These are phyloP conservation scores for Apiospora arundinis DNA, from an alignment of 2,329 filamentous ascomycete genomes.

Conservation along the genomic window DNA sequence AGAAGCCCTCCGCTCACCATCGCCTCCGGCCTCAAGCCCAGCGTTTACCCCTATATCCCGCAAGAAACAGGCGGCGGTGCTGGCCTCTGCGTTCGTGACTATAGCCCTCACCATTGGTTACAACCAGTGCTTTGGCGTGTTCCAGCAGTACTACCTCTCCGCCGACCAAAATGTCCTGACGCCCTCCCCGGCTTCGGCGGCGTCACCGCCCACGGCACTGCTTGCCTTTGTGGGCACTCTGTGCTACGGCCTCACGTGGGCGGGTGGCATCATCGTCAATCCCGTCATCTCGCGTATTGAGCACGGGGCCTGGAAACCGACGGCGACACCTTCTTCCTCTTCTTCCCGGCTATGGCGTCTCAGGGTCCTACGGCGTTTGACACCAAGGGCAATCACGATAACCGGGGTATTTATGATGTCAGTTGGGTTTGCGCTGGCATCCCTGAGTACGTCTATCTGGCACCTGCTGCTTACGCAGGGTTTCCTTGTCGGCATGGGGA, in stretches of 20 bases:
- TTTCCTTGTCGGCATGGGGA: slow-evolving; percentile 49
- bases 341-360: slow-evolving; percentile 32
- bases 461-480: slow-evolving; percentile 52
- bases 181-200: slow-evolving; percentile 35
- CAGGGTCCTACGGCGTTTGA: slow-evolving; percentile 34
- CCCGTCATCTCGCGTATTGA: slow-evolving; percentile 52
- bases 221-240: slow-evolving; percentile 56
- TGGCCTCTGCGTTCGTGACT: slow-evolving; percentile 50
- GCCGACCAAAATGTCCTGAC: slow-evolving; percentile 46
- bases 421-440: slow-evolving; percentile 50
- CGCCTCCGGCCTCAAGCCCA: slow-evolving; percentile 25
- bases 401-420: slow-evolving; percentile 49
- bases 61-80: slow-evolving; percentile 49
- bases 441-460: slow-evolving; percentile 43
- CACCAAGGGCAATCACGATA: slow-evolving; percentile 46
- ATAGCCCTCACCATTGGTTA: slow-evolving; percentile 55
- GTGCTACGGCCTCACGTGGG: slow-evolving; percentile 56
- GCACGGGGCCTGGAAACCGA: slow-evolving; percentile 36
- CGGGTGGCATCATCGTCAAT: slow-evolving; percentile 55
- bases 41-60: slow-evolving; percentile 44
- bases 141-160: slow-evolving; percentile 56
- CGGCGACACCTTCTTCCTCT: neutral
- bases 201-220: slow-evolving; percentile 45
- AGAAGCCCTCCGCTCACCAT: neutral
- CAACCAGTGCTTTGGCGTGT: slow-evolving; percentile 57